phyloP scores from a whole-genome alignment of 2,329 filamentous ascomycete species.

The Penicillium sp. region DNA sequence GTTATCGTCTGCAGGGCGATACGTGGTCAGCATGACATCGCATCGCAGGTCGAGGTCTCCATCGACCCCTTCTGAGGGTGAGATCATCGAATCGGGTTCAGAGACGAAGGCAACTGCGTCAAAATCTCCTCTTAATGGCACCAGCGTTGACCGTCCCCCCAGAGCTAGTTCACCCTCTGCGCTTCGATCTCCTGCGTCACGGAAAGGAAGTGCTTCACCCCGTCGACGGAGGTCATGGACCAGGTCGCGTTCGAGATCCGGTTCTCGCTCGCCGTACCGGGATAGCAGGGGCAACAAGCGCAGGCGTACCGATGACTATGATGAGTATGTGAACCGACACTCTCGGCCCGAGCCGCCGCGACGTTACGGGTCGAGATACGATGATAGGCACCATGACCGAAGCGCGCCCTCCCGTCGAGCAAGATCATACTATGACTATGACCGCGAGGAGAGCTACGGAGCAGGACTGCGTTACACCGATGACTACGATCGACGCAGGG shows the following conservation, averaged over 20 bases:
- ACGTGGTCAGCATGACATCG: conserved; percentile 44
- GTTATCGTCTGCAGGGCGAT: neutral
- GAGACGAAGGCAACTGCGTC: conserved; percentile 79
- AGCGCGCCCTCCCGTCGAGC: conserved; percentile 39
- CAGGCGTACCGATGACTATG: conserved; percentile 38
- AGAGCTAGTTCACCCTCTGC: conserved; percentile 59
- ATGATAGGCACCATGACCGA: conserved; percentile 38
- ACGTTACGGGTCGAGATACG: conserved; percentile 36
- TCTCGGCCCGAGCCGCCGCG: conserved; percentile 31
- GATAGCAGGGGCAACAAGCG: conserved; percentile 41
- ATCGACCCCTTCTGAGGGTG: conserved; percentile 77
- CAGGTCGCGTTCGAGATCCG: conserved; percentile 28
- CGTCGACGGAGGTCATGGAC: conserved; percentile 54
- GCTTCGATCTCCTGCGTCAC: conserved; percentile 50
- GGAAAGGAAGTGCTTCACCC: conserved; percentile 52
- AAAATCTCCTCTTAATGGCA: conserved; percentile 69
- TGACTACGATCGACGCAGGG: conserved; percentile 46
- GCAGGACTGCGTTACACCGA: conserved; percentile 48
- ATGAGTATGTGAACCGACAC: conserved; percentile 27
- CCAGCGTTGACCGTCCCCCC: conserved; percentile 86
- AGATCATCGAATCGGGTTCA: conserved; percentile 71
- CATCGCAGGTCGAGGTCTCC: conserved; percentile 45
- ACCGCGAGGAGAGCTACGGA: conserved; percentile 43
- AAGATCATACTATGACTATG: conserved; percentile 49
- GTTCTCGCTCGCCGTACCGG: conserved; percentile 43